Conservation (phyloP, 495 filamentous ascomycete species). For the Astrocystis sublimbata region DNA sequence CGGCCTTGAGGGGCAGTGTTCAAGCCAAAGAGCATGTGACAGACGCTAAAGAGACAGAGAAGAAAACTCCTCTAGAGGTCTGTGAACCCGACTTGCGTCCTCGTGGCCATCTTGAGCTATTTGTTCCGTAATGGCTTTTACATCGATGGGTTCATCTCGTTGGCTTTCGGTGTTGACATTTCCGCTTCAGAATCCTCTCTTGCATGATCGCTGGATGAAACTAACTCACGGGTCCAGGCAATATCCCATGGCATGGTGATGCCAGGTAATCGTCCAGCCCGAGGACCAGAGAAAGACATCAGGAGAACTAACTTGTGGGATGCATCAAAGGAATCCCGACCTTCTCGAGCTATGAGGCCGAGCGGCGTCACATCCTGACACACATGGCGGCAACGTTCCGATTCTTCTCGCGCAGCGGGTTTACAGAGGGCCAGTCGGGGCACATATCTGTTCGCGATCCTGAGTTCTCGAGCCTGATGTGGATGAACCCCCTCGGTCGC, state of each 20-base stretch:
- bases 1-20: conserved; percentile 16
- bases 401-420: conserved; percentile 57
- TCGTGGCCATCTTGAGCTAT: not conserved
- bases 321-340: conserved; percentile 43
- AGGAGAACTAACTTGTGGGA: too few relatives aligned
- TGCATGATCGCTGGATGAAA: not conserved
- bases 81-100: not conserved
- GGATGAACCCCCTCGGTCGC: conserved; percentile 61
- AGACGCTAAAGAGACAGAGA: conserved; percentile 13
- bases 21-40: not conserved
- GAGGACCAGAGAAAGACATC: too few relatives aligned
- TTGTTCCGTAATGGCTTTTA: not conserved
- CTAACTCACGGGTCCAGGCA: conserved; percentile 18
- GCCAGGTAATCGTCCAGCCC: conserved; percentile 21
- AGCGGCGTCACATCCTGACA: conserved; percentile 51
- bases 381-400: conserved; percentile 64
- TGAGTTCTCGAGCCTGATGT: conserved; percentile 61
- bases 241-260: conserved; percentile 34
- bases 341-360: conserved; percentile 42
- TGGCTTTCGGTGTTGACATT: not conserved
- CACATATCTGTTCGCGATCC: conserved; percentile 68
- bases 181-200: not conserved
- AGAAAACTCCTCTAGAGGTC: conserved; percentile 23
- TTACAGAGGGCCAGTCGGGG: conserved; percentile 64
- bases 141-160: too few relatives aligned